phyloP scores from a whole-genome alignment of 805 yeast species.

The Babjeviella inositovora region DNA sequence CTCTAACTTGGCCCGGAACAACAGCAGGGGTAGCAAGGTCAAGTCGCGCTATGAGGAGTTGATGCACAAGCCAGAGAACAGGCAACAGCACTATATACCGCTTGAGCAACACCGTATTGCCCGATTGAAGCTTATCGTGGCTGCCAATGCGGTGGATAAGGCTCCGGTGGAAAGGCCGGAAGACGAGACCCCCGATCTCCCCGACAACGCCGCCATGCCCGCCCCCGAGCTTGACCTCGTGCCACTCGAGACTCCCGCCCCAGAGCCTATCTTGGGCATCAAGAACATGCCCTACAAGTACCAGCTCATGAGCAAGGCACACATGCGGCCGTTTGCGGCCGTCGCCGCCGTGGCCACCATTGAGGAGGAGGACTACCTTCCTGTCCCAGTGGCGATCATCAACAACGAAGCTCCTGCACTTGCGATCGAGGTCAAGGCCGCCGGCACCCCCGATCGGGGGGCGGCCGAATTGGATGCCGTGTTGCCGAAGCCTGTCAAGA shows the following conservation, averaged over 20 bases:
- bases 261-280: too few relatives aligned
- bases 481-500: conserved; percentile 26
- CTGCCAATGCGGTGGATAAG: conserved; percentile 12
- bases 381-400: too few relatives aligned
- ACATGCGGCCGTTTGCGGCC: too few relatives aligned
- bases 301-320: background rate
- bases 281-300: too few relatives aligned
- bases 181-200: too few relatives aligned
- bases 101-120: conserved; percentile 8
- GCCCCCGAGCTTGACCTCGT: too few relatives aligned
- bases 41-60: conserved; percentile 6
- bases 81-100: conserved; percentile 12
- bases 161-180: conserved; percentile 3
- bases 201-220: too few relatives aligned
- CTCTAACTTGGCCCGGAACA: conserved; percentile 40
- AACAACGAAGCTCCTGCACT: conserved; percentile 1
- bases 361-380: too few relatives aligned
- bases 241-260: too few relatives aligned
- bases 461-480: conserved; percentile 4
- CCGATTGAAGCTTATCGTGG: conserved; percentile 10
- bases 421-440: background rate
- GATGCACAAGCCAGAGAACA: conserved; percentile 18
- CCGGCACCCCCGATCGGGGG: conserved; percentile 1
- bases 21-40: conserved; percentile 27
- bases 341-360: too few relatives aligned